phyloP scores from a whole-genome alignment of 371 early-diverging fungal genomes.

The Mortierella sp. region DNA sequence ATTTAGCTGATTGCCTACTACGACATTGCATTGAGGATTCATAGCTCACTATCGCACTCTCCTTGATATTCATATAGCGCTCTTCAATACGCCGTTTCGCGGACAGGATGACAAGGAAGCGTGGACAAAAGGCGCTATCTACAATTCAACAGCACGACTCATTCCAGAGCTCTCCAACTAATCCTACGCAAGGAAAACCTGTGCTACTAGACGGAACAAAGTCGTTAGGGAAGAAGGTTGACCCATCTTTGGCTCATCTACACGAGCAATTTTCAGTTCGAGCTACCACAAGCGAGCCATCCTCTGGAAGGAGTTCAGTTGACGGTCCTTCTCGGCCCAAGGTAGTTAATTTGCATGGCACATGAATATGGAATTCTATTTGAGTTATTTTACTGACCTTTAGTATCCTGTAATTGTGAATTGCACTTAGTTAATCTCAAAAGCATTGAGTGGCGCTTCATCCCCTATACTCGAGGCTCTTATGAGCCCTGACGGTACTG shows the following conservation, averaged over 20 bases:
- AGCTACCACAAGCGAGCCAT: conserved; percentile 34
- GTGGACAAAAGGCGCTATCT: conserved; percentile 35
- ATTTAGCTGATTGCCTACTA: background rate
- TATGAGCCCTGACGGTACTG: conserved; percentile 25
- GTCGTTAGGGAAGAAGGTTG: conserved; percentile 39
- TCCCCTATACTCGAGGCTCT: conserved; percentile 38
- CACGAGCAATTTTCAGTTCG: conserved; percentile 24
- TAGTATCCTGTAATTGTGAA: too few relatives aligned
- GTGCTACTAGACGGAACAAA: conserved; percentile 17
- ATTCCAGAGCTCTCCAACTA: background rate
- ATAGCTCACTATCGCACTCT: too few relatives aligned
- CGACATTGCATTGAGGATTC: background rate
- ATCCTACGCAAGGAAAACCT: conserved; percentile 9
- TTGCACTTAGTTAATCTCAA: too few relatives aligned
- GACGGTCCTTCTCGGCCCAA: conserved; percentile 37
- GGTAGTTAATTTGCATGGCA: conserved; percentile 25
- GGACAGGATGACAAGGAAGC: conserved; percentile 50
- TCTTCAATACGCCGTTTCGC: conserved; percentile 49
- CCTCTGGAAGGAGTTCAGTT: conserved; percentile 45
- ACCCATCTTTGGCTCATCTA: conserved; percentile 31
- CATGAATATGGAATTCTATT: background rate
- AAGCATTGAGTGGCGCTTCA: conserved; percentile 26
- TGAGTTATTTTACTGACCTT: background rate
- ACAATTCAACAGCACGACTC: conserved; percentile 34
- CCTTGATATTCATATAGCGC: conserved; percentile 17